Conservation (phyloP, 371 early-diverging fungal species). For the Mucor velutinosus region DNA sequence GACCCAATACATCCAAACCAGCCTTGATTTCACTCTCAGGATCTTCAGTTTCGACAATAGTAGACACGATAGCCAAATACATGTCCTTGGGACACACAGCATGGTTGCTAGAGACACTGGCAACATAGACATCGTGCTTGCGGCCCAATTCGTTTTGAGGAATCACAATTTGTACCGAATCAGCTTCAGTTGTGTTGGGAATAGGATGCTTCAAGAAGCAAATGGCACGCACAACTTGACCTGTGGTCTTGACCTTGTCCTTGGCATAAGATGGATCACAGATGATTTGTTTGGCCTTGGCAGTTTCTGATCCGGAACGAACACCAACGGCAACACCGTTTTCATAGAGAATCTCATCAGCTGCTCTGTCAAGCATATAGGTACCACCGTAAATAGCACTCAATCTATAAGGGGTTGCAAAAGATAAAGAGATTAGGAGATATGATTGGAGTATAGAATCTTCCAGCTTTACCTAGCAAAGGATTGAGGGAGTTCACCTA, state of each 20-base stretch:
- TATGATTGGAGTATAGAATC: background rate
- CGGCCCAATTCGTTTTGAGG: constrained; percentile 95
- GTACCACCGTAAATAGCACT: constrained; percentile 98
- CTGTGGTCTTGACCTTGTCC: constrained; percentile 75
- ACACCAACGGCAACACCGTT: constrained; percentile 90
- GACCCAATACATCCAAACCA: constrained; percentile 88
- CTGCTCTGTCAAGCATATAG: constrained; percentile 94
- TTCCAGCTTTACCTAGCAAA: constrained; percentile 14
- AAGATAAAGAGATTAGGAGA: background rate
- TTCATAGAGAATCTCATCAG: constrained; percentile 89
- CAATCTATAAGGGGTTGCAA: constrained; percentile 45
- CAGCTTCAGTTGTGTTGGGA: constrained; percentile 85
- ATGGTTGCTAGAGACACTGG: constrained; percentile 88
- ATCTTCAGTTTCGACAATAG: constrained; percentile 86
- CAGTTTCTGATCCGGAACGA: constrained; percentile 84
- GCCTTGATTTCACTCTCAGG: constrained; percentile 91
- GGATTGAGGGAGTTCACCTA: constrained; percentile 99
- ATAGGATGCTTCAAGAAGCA: constrained; percentile 93
- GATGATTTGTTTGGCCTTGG: constrained; percentile 85
- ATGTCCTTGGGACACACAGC: constrained; percentile 87
- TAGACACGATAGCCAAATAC: constrained; percentile 95
- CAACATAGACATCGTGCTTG: constrained; percentile 94
- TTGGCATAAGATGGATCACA: constrained; percentile 95
- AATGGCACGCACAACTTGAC: constrained; percentile 93
- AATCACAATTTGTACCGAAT: constrained; percentile 94